A percentile compares a stretch with the other conserved stretches of the same genome.
Conservation (phyloP, 495 filamentous ascomycete species). For the Xylaria sp. region DNA sequence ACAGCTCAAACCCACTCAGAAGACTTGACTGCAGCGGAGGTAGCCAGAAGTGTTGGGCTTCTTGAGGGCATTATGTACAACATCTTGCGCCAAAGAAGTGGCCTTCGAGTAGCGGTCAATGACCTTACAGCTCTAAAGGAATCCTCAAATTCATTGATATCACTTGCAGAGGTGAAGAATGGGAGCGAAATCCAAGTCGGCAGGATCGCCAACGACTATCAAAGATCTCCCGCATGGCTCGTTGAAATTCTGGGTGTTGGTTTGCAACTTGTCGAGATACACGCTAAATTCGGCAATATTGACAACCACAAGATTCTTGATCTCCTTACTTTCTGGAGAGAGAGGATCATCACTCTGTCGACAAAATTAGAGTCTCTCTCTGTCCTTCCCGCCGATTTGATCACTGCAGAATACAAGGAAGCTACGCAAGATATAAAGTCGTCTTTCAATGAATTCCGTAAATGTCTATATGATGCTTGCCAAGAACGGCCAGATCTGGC, state of each 20-base stretch:
- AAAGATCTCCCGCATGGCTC: conserved; percentile 49
- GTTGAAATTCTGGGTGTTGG: conserved; percentile 51
- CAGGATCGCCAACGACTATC: conserved; percentile 35
- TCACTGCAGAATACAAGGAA: conserved; percentile 51
- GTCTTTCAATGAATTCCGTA: conserved; percentile 53
- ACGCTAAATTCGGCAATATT: conserved; percentile 64
- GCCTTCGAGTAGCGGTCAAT: conserved; percentile 54
- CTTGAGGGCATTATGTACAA: conserved; percentile 81
- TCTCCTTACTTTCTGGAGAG: conserved; percentile 57
- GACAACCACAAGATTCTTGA: conserved; percentile 50
- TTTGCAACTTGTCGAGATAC: conserved; percentile 60
- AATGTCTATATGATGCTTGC: conserved; percentile 51
- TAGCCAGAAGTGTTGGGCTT: conserved; percentile 77
- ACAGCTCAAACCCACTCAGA: conserved; percentile 74
- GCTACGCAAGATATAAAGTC: conserved; percentile 53
- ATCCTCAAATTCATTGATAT: conserved; percentile 25
- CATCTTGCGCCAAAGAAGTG: conserved; percentile 69
- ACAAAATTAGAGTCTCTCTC: conserved; percentile 56
- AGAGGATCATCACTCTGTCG: conserved; percentile 49
- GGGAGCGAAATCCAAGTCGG: conserved; percentile 30
- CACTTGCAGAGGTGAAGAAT: conserved; percentile 34
- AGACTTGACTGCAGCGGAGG: conserved; percentile 80
- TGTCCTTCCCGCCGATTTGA: conserved; percentile 60
- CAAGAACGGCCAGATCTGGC: conserved; percentile 62
- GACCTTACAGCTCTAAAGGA: conserved; percentile 34